Percentiles rank a stretch among this genome's conserved stretches.
phyloP scores from a whole-genome alignment of 208 protist species.

The Acanthamoeba sp. region DNA sequence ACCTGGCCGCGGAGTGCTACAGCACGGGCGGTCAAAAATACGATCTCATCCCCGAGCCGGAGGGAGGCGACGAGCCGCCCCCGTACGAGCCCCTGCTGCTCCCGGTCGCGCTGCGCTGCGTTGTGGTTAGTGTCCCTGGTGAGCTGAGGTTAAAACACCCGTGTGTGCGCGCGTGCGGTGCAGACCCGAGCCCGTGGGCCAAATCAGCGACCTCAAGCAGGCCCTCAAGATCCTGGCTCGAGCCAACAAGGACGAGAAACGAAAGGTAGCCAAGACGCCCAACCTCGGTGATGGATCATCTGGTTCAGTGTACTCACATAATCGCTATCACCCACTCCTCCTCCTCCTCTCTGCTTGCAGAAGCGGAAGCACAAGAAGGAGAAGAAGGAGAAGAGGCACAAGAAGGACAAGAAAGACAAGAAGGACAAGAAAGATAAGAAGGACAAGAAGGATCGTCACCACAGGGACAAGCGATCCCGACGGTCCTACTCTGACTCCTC shows the following conservation, averaged over 20 bases:
- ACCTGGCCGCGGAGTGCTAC: constrained; percentile 72
- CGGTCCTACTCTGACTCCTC: neutral
- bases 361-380: constrained; percentile 21
- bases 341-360: neutral
- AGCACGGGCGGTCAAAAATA: constrained; percentile 66
- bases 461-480: neutral
- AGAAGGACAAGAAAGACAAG: constrained; percentile 34
- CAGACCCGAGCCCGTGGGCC: constrained; percentile 59
- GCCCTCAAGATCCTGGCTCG: constrained; percentile 66
- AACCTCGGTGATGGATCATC: neutral
- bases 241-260: constrained; percentile 56
- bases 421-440: constrained; percentile 71
- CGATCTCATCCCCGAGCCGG: constrained; percentile 74
- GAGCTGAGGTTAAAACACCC: too few species aligned
- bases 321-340: neutral
- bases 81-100: neutral
- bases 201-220: constrained; percentile 52
- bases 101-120: neutral
- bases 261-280: neutral
- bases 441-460: constrained; percentile 49
- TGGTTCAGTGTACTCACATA: neutral
- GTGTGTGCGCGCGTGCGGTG: neutral
- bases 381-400: constrained; percentile 12
- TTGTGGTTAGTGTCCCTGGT: too few species aligned
- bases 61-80: constrained; percentile 55